Evolutionary conservation across 2,329 filamentous ascomycete species (phyloP), one percentile per base, ranked within the genome.

Genomic region (Cadophora gregata): DNA sequence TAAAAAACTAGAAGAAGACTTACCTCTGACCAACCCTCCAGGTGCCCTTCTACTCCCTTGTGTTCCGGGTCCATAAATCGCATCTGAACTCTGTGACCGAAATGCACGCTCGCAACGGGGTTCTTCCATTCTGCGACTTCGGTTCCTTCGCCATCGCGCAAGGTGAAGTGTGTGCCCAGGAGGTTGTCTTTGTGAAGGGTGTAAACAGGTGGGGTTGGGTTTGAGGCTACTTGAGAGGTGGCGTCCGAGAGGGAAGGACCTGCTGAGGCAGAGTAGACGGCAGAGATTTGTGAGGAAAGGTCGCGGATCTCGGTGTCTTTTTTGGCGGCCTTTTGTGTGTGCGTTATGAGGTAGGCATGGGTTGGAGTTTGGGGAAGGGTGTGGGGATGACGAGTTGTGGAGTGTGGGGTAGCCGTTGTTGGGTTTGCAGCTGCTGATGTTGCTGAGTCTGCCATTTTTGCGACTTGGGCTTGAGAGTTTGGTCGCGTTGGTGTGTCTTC

Each of bases 141-240:
- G 42, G 42, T 47, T 47, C 42, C 42, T 47, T 47, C 42, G 42
- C 42, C 42, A 47, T 47, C 42, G 42, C 42, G 42, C 42, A 47
- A 47, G 19, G 42, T 47, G 42, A 47, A 47, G 42, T 47, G 42
- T 47, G 42, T 47, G 42, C 42, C 42, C 42, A 47, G 42, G 14
- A 47, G 42, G 42, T 47, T 47, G 42, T 47, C 42, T 47, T 47
- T 47, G 42, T 47, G 42, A 47, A 47, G 42, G 42, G 42, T 47
- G 8, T 47, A 47, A 47, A 47, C 19, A 47, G 42, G 42, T 47
- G 19, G 42, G 42, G 42, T 47, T 47, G 19, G 42, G 42, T 47
- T 47, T 47, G 19, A 47, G 42, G 42, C 42, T 47, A 47, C 42
- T 47, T 47, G 42, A 47, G 42, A 47, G 42, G 42, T 47, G 19